Evolutionary conservation across 2,329 filamentous ascomycete species (phyloP).

Genomic region (Aspergillus amoenus): DNA sequence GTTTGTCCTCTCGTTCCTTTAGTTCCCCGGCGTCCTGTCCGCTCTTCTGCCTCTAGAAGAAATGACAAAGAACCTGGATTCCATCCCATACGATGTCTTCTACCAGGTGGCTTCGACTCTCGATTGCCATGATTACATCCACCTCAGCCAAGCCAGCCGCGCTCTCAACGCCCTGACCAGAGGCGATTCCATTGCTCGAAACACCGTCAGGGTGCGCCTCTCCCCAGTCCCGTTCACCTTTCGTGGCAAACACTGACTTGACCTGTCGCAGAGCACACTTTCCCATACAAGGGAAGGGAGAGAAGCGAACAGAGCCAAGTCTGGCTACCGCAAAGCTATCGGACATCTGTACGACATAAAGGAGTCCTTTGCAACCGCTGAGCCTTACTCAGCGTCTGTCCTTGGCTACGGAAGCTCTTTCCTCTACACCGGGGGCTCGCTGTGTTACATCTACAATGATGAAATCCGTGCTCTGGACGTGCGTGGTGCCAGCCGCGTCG

Average conservation of each 20-base stretch:
- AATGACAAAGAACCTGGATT: conserved; percentile 36
- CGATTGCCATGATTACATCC: conserved; percentile 58
- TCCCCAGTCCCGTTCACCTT: background rate
- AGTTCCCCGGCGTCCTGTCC: conserved; percentile 1
- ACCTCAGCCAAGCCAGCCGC: conserved; percentile 54
- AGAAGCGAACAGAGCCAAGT: conserved; percentile 35
- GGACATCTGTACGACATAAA: conserved; percentile 62
- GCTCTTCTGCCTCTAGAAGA: conserved; percentile 20
- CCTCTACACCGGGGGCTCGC: conserved; percentile 61
- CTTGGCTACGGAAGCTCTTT: conserved; percentile 62
- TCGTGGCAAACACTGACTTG: conserved; percentile 1
- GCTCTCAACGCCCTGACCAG: conserved; percentile 52
- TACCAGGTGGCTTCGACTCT: conserved; percentile 57
- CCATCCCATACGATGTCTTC: conserved; percentile 65
- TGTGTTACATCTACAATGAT: conserved; percentile 61
- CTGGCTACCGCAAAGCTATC: conserved; percentile 54
- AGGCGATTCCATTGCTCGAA: conserved; percentile 58
- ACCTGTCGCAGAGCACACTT: conserved; percentile 40
- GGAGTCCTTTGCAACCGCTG: conserved; percentile 59
- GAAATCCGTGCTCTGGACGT: conserved; percentile 61
- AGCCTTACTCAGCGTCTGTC: conserved; percentile 61
- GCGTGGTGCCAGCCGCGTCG: conserved; percentile 48
- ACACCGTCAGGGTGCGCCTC: conserved; percentile 55
- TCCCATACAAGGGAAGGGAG: conserved; percentile 47
- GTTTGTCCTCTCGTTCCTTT: background rate